Conservation (phyloP, 768 basidiomycete species). For the Tylopilus felleus region DNA sequence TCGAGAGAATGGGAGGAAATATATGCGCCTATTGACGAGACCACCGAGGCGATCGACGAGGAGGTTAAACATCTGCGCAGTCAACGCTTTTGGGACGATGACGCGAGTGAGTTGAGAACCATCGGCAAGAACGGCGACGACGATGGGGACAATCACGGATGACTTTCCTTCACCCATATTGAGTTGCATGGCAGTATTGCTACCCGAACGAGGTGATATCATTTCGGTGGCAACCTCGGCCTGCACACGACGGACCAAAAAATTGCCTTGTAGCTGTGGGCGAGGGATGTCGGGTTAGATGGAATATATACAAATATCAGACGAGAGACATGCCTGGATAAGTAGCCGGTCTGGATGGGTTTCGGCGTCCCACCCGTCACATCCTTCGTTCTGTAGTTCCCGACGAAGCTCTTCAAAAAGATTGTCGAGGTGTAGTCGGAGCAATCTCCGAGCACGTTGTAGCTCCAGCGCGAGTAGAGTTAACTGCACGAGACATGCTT, state of each 20-base stretch:
- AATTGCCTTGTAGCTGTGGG: constrained; percentile 42
- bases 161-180: constrained; percentile 59
- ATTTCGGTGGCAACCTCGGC: constrained; percentile 41
- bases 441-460: constrained; percentile 37
- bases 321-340: constrained; percentile 39
- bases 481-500: constrained; percentile 26
- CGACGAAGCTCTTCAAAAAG: constrained; percentile 31
- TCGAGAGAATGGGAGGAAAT: constrained; percentile 49
- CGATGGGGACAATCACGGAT: constrained; percentile 45
- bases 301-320: background rate
- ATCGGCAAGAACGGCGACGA: constrained; percentile 39
- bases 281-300: background rate
- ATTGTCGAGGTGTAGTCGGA: constrained; percentile 19
- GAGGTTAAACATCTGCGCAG: constrained; percentile 46
- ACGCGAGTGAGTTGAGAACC: constrained; percentile 44
- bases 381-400: constrained; percentile 26
- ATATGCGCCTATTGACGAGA: constrained; percentile 44
- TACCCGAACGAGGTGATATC: constrained; percentile 36
- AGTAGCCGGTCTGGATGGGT: constrained; percentile 40
- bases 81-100: constrained; percentile 45
- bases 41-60: constrained; percentile 42
- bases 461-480: constrained; percentile 29
- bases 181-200: constrained; percentile 44
- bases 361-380: constrained; percentile 17
- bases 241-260: constrained; percentile 43